Evolutionary conservation across 2,329 filamentous ascomycete genomes (phyloP), one percentile per base, ranked within the genome.

Genomic region (Beauveria bassiana): DNA sequence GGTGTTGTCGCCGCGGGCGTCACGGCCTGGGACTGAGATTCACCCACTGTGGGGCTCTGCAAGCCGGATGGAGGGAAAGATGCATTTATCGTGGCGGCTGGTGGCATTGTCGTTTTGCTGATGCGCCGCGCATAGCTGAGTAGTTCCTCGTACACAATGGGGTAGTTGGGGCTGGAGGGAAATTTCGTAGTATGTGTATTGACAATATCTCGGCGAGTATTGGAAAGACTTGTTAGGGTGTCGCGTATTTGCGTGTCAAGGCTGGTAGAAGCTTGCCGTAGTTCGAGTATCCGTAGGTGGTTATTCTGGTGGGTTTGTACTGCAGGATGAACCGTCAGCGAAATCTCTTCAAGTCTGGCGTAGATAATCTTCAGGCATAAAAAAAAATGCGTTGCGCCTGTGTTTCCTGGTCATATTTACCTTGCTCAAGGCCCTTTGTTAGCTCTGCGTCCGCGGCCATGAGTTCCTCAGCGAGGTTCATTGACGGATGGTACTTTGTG

Each of bases 61-160:
- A 54, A 64, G 16, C 68, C 71, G 1, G 71, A 69, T 3, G 68
- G 64, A 1, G 71, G 62, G 22, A 71, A 68, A 22, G 75, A 61
- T 24, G 74, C 71, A 64, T 80, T 79, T 14, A 78, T 72, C 54
- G 78, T 77, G 52, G 77, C 76, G 0, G 84, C 84, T 0, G 87
- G 87, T 0, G 91, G 90, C 14, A 91, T 81, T 0, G 91, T 93
- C 65, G 87, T 91, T 71, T 87, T 89, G 72, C 87, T 89, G 69
- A 96, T 95, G 65, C 87, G 86, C 49, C 88, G 87, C 24, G 90
- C 91, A 71, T 91, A 95, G 64, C 79, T 81, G 24, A 96, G 85
- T 0, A 96, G 83, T 66, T 93, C 87, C 50, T 86, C 81, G 69
- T 91, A 90, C 3, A 82, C 82, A 55, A 95, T 82, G 10, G 79